phyloP scores from a whole-genome alignment of 2,329 filamentous ascomycete species.

The Fusarium brevicatenulatum region DNA sequence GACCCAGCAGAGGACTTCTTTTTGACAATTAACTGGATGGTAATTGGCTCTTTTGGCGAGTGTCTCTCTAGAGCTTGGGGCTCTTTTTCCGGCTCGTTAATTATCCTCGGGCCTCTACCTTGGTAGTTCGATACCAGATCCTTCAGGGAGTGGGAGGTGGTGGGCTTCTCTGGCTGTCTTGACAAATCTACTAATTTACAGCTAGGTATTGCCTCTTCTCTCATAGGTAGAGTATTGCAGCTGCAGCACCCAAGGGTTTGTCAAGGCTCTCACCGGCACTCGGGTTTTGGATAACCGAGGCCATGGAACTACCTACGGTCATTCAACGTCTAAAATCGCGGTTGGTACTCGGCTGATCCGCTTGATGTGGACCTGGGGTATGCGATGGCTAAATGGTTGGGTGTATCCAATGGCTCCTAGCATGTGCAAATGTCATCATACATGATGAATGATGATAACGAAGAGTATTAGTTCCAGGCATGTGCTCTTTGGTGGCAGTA shows the following conservation, averaged over 20 bases:
- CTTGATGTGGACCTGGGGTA: constrained; percentile 27
- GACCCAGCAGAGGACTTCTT: constrained; percentile 1
- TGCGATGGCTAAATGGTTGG: background rate
- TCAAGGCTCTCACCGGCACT: constrained; percentile 28
- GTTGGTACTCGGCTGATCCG: constrained; percentile 33
- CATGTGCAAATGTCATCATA: constrained; percentile 35
- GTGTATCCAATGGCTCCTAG: background rate
- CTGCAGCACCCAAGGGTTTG: background rate
- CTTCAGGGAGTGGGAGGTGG: background rate
- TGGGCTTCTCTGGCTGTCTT: background rate
- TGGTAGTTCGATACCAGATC: background rate
- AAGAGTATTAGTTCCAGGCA: background rate
- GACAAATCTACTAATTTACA: background rate
- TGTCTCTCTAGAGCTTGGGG: constrained; percentile 7
- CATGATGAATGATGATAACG: background rate
- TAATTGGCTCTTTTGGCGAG: constrained; percentile 36
- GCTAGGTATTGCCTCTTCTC: background rate
- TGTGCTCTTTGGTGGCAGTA: no score
- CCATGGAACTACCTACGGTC: background rate
- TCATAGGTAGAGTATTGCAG: background rate
- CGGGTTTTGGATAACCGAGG: constrained; percentile 43
- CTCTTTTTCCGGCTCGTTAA: background rate
- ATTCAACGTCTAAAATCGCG: constrained; percentile 11
- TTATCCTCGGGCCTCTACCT: constrained; percentile 12
- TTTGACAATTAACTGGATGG: constrained; percentile 40